phyloP scores from a whole-genome alignment of 345 rosid species.

The Rhodamnia argentea region DNA sequence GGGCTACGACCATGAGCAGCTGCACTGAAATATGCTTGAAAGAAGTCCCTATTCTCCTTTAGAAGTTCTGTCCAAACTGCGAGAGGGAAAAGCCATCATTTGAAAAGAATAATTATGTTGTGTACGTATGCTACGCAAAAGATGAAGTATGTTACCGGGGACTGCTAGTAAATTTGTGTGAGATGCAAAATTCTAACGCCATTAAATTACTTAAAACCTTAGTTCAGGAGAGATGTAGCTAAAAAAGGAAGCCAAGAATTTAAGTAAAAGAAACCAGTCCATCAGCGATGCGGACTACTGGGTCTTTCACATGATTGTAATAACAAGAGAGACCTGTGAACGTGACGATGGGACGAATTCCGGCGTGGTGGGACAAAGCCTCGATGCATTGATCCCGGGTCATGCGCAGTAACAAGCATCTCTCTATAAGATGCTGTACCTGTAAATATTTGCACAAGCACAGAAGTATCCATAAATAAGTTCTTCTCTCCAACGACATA shows the following conservation, averaged over 20 bases:
- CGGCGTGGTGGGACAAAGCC: constrained; percentile 52
- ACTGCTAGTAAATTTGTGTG: not conserved
- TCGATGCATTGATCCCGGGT: constrained; percentile 62
- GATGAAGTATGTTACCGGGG: not conserved
- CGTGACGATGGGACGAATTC: constrained; percentile 53
- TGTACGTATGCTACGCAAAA: not conserved
- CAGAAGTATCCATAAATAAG: not conserved
- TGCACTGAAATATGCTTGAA: constrained; percentile 35
- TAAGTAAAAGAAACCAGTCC: not conserved
- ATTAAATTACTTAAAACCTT: not conserved
- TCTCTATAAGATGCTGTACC: constrained; percentile 86
- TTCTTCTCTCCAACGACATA: not conserved
- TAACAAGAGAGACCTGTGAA: constrained; percentile 31
- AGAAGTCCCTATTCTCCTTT: constrained; percentile 63
- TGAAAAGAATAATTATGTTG: not conserved
- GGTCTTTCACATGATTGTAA: not conserved
- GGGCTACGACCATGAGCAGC: constrained; percentile 17
- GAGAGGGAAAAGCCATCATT: not conserved
- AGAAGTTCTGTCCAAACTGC: constrained; percentile 80
- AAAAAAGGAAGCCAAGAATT: not conserved
- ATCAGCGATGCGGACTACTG: not conserved
- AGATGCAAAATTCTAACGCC: not conserved
- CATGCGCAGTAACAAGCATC: constrained; percentile 68
- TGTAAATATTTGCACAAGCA: constrained; percentile 1
- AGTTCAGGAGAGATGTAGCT: not conserved